These are phyloP conservation scores for Cynara cardunculus DNA, from an alignment of 129 eudicot species.

Conservation along the genomic window DNA sequence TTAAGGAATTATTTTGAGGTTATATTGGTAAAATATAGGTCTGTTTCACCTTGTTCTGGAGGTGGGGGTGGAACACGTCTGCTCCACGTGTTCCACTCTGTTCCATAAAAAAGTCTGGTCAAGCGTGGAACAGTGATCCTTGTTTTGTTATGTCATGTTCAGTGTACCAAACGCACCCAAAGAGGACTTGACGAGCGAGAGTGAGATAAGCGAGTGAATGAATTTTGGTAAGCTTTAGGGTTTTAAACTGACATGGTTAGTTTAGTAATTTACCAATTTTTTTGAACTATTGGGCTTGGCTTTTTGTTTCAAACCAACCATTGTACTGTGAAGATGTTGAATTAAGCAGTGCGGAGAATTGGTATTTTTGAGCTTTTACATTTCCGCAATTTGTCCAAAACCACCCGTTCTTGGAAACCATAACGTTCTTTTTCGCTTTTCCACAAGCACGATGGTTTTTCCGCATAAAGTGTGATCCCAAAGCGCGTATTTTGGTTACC, in stretches of 20 bases:
- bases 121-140: no score
- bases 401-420: background rate
- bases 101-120: no score
- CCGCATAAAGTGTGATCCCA: background rate
- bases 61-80: no score
- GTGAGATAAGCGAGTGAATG: background rate
- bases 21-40: no score
- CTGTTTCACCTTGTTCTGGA: no score
- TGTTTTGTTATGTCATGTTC: no score
- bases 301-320: no score
- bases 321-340: no score
- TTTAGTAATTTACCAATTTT: background rate
- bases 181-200: no score
- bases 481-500: background rate
- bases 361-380: background rate
- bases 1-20: no score
- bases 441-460: background rate
- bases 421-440: background rate
- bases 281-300: background rate
- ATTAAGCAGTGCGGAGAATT: background rate
- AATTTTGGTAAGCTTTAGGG: background rate
- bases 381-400: background rate
- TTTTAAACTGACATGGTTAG: background rate
- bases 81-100: no score
- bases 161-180: no score